Evolutionary conservation across 495 filamentous ascomycete species (phyloP).

Genomic region (Collariella sp.): DNA sequence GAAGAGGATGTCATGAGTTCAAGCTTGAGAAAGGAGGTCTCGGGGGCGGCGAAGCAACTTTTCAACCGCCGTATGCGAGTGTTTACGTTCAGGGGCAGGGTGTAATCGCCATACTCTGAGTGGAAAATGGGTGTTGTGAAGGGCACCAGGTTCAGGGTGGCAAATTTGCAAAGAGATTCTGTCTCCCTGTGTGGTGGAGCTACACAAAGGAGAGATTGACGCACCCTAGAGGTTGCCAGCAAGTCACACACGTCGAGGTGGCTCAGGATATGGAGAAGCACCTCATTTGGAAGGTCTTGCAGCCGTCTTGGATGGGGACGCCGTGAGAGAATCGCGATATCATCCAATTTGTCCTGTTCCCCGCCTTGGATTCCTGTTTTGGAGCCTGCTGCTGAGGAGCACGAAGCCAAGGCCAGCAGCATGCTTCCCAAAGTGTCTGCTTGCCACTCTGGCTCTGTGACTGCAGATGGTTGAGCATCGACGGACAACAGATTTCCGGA

Average conservation of each 20-base stretch:
- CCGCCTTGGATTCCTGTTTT: background rate
- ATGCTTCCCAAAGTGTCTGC: background rate
- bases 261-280: constrained; percentile 46
- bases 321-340: background rate
- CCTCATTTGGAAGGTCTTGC: constrained; percentile 44
- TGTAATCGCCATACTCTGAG: too few relatives aligned
- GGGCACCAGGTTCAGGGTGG: background rate
- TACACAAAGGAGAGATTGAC: constrained; percentile 18
- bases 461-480: constrained; percentile 8
- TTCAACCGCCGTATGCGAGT: too few relatives aligned
- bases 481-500: background rate
- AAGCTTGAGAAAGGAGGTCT: too few relatives aligned
- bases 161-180: background rate
- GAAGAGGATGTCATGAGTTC: too few relatives aligned
- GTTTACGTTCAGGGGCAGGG: too few relatives aligned
- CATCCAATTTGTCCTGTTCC: background rate
- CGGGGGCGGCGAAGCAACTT: too few relatives aligned
- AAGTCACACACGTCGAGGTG: constrained; percentile 52
- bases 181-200: background rate
- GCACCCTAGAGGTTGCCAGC: constrained; percentile 46
- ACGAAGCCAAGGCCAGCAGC: background rate
- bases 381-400: background rate
- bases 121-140: too few relatives aligned
- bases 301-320: constrained; percentile 1
- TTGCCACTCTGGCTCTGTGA: constrained; percentile 4